These are phyloP conservation scores for Trifolium subterraneum DNA, from an alignment of 306 rosid genomes.

Conservation along the genomic window DNA sequence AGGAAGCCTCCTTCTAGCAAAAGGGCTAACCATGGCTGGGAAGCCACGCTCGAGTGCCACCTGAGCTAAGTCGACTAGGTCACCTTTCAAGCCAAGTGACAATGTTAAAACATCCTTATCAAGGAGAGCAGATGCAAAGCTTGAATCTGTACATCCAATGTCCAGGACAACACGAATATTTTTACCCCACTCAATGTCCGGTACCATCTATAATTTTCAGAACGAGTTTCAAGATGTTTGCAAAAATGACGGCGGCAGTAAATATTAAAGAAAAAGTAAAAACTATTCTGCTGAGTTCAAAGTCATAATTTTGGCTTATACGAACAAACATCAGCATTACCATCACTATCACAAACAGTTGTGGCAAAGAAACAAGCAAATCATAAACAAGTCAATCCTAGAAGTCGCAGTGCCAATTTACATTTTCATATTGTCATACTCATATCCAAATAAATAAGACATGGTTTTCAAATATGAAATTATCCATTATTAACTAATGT, in stretches of 20 bases:
- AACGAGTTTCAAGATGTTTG: constrained; percentile 39
- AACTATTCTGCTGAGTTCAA: neutral
- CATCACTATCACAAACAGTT: neutral
- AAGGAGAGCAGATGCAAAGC: constrained; percentile 74
- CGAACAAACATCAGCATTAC: no score
- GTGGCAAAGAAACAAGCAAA: constrained; percentile 9
- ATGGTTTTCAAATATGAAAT: neutral
- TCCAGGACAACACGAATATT: constrained; percentile 85
- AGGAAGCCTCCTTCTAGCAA: constrained; percentile 80
- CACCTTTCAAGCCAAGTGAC: constrained; percentile 88
- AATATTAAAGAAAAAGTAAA: constrained; percentile 20
- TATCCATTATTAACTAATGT: neutral
- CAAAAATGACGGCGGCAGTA: constrained; percentile 10
- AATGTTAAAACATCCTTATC: constrained; percentile 81
- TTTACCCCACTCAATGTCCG: constrained; percentile 98
- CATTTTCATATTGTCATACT: constrained; percentile 3
- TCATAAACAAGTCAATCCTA: constrained; percentile 17
- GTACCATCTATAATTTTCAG: constrained; percentile 81
- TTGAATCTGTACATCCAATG: constrained; percentile 77
- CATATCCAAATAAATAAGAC: neutral
- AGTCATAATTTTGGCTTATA: neutral
- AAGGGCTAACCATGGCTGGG: constrained; percentile 75
- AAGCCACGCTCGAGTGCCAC: constrained; percentile 93
- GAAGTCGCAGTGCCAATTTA: neutral
- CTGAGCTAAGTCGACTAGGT: constrained; percentile 88